phyloP scores from a whole-genome alignment of 2,329 filamentous ascomycete species.

The Xylaria sp. region DNA sequence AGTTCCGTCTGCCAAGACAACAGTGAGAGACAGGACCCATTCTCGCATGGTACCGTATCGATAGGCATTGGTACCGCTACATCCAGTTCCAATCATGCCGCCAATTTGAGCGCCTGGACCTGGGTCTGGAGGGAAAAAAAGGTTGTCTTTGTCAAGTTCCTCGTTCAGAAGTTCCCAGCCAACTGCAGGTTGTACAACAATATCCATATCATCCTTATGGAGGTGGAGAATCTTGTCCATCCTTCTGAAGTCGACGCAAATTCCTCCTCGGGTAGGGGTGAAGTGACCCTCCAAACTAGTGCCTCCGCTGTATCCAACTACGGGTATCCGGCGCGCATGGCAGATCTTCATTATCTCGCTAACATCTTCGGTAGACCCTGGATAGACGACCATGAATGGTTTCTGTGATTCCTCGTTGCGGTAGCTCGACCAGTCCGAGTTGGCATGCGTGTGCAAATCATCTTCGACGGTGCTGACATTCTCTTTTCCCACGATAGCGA shows the following conservation, averaged over 20 bases:
- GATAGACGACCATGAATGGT: constrained; percentile 76
- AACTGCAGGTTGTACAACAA: constrained; percentile 76
- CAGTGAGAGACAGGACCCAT: constrained; percentile 83
- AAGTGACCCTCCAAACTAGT: constrained; percentile 84
- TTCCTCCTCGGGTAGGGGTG: constrained; percentile 75
- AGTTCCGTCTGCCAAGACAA: constrained; percentile 84
- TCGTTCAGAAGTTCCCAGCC: constrained; percentile 84
- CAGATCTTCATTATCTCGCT: constrained; percentile 80
- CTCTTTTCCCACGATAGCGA: constrained; percentile 70
- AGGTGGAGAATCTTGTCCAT: constrained; percentile 78
- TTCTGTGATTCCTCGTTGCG: constrained; percentile 58
- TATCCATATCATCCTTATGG: constrained; percentile 74
- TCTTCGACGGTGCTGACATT: constrained; percentile 69
- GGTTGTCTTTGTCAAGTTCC: constrained; percentile 70
- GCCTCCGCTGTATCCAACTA: constrained; percentile 79
- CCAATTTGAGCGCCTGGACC: constrained; percentile 87
- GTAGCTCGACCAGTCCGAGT: constrained; percentile 72
- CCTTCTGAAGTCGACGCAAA: constrained; percentile 78
- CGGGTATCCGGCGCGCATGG: constrained; percentile 74
- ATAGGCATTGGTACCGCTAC: constrained; percentile 81
- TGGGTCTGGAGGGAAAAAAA: constrained; percentile 88
- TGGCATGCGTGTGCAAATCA: constrained; percentile 67
- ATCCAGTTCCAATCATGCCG: constrained; percentile 77
- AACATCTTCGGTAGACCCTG: constrained; percentile 77
- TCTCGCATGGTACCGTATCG: constrained; percentile 90